phyloP scores from a whole-genome alignment of 805 yeast genomes.

The Priceomyces medius region DNA sequence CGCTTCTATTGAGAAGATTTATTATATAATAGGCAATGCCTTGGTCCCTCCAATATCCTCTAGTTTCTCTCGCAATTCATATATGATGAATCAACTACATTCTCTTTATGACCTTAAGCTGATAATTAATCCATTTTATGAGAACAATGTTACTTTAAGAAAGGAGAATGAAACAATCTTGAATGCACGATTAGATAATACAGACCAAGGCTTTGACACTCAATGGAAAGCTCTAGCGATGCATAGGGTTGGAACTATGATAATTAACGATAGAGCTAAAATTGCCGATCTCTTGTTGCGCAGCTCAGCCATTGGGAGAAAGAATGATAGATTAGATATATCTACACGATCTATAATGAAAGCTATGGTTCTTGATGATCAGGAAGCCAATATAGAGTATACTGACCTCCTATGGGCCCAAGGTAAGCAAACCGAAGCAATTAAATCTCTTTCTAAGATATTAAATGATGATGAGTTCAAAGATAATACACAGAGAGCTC shows the following conservation, averaged over 20 bases:
- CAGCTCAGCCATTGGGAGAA: constrained; percentile 64
- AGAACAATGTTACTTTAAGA: constrained; percentile 10
- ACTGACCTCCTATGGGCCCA: constrained; percentile 85
- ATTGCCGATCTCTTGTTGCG: constrained; percentile 50
- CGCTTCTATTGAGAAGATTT: constrained; percentile 49
- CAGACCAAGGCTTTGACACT: constrained; percentile 50
- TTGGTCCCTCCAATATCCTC: constrained; percentile 43
- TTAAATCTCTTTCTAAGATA: constrained; percentile 56
- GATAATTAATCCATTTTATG: constrained; percentile 16
- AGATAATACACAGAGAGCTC: constrained; percentile 23
- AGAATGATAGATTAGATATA: constrained; percentile 65
- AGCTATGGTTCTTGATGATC: constrained; percentile 46
- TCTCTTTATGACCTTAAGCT: constrained; percentile 32
- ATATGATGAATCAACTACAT: constrained; percentile 38
- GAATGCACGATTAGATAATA: constrained; percentile 29
- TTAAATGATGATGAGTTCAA: constrained; percentile 20
- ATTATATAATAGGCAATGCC: constrained; percentile 58
- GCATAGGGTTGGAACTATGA: constrained; percentile 47
- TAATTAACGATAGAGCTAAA: constrained; percentile 33
- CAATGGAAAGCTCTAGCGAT: constrained; percentile 60
- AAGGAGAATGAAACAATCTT: constrained; percentile 20
- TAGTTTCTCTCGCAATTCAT: constrained; percentile 35
- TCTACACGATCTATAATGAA: constrained; percentile 67
- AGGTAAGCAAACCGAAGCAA: constrained; percentile 84
- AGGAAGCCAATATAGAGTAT: constrained; percentile 66